Base-by-base conservation (phyloP, 2,329 filamentous ascomycete genomes). In the Exophiala xenobiotica region DNA sequence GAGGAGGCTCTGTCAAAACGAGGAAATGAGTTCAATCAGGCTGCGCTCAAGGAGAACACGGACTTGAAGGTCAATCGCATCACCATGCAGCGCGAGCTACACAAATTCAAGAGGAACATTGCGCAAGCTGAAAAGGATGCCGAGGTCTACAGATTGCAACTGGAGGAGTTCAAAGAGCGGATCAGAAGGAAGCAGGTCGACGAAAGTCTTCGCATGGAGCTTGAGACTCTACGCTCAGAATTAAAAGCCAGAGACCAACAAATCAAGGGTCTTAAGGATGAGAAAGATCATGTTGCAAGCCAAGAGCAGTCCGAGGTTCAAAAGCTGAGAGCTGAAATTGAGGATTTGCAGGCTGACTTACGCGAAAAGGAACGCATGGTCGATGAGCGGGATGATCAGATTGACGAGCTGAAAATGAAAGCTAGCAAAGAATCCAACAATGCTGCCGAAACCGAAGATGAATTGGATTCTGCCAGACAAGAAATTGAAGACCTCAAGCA, bases 41-140 rank as follows among this genome's bases (percentile, higher is more conserved):
- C 84, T 23, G 90, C 92, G 3, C 75, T 99, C 22, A 90, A 88
- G 66, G 93, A 99, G 70, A 99, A 99, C 66, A 95, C 93, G 3
- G 91, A 95, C 60, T 82, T 99, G 48, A 97, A 97, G 69, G 90
- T 96, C 52, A 87, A 93, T 71, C 89, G 89, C 66, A 82, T 95
- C 54, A 92, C 89, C 0, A 87, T 97, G 82, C 85, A 93, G 66
- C 82, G 86, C 54, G 93, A 99, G 63, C 78, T 99, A 14, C 83
- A 87, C 61, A 84, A 85, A 59, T 93, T 92, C 73, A 88, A 88
- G 67, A 97, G 96, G 68, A 86, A 86, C 33, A 76, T 99, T 8
- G 82, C 81, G 16, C 80, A 83, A 18, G 91, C 92, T 3, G 91
- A 97, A 72, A 85, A 84, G 59, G 90, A 96, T 54, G 78, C 97